Evolutionary conservation across 306 rosid genomes (phyloP), one percentile per base, ranked within the genome.

Genomic region (Quercus suber): DNA sequence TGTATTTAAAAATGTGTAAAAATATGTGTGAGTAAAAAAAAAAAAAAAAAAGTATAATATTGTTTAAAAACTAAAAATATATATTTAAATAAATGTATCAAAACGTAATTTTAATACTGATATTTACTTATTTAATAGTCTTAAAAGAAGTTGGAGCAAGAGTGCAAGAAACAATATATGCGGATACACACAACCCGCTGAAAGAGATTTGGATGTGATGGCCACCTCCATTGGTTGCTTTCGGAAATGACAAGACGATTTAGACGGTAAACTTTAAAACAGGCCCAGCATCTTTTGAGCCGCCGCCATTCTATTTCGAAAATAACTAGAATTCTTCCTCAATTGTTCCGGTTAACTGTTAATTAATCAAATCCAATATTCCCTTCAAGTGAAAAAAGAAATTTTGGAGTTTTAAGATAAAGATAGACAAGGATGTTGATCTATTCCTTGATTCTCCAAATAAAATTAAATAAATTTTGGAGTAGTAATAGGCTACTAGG

Each of bases 201-300:
- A 78, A 45, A 78, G 73, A 5, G 74, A 74, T 53, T 30, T 64
- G 55, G 76, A 74, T 59, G 55, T 64, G 55, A 49, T 33, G 52
- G 76, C 73, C 35, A 28, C 37, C 59, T 52, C 5, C 69, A 37
- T n/a, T 17, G 30, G 43, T 20, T 60, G 55, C 78, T 35, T 57
- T 72, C 5, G 49, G 41, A 73, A 83, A 79, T 33, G 80, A 83
- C 69, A 55, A 75, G 19, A 13, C 65, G 8, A 23, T 53, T 83
- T 57, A 60, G 71, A 45, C 23, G 0, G 71, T 79, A 80, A 37
- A 56, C 20, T 5, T 70, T 49, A 5, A 41, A 8, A 7, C 65
- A 70, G 63, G 70, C 51, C 69, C 13, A 76, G 68, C 71, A 31
- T 52, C 56, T 45, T 52, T 3, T n/a, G 43, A 45, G 55, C 23